These are phyloP conservation scores for Pelargonium myrrhifolium DNA, from an alignment of 441 rosid species.

Conservation along the genomic window DNA sequence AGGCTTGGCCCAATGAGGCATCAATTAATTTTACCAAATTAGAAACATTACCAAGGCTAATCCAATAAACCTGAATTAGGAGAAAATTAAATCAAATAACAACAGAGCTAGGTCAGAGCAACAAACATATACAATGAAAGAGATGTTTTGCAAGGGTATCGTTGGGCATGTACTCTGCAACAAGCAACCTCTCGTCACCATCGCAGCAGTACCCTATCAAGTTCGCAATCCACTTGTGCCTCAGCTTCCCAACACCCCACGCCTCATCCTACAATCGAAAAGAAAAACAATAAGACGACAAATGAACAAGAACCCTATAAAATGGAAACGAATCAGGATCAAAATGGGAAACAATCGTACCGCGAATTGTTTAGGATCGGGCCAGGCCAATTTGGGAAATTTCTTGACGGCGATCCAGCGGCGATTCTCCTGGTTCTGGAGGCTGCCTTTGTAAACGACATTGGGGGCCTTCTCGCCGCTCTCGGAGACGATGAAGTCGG, in stretches of 20 bases:
- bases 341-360: conserved; percentile 16
- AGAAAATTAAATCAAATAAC: no score
- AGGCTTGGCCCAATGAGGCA: neutral
- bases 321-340: neutral
- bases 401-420: conserved; percentile 54
- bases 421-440: conserved; percentile 31
- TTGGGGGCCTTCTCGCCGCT: conserved; percentile 74
- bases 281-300: no score
- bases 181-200: conserved; percentile 63
- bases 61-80: neutral
- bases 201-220: conserved; percentile 65
- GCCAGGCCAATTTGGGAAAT: conserved; percentile 64
- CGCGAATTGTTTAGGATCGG: conserved; percentile 64
- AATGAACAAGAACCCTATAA: conserved; percentile 20
- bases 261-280: conserved; percentile 33
- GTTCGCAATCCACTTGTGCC: conserved; percentile 52
- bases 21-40: neutral
- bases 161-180: conserved; percentile 66
- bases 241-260: conserved; percentile 55
- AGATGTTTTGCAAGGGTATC: conserved; percentile 72
- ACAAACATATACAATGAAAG: conserved; percentile 43
- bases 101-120: neutral
- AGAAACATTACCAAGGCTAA: neutral
- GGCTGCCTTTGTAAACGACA: conserved; percentile 58
- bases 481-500: conserved; percentile 52